Conservation (phyloP, 176 grass and related monocot species). For the Phyllostachys edulis region DNA sequence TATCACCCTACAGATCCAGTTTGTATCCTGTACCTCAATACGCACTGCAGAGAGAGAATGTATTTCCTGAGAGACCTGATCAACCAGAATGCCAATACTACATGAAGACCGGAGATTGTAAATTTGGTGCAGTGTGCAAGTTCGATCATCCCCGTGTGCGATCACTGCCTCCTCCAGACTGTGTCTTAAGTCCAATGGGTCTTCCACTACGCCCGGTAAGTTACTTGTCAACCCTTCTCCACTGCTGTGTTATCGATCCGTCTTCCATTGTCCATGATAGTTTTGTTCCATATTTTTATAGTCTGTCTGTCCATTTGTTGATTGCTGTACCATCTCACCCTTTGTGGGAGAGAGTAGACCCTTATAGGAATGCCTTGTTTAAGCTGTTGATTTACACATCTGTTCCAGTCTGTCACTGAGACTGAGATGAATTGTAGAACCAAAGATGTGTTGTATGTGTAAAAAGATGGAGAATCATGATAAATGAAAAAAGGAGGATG, state of each 20-base stretch:
- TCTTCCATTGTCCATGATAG: not conserved
- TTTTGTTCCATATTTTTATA: not conserved
- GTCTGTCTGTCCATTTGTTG: not conserved
- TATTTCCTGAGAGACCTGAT: slow-evolving; percentile 97
- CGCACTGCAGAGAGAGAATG: slow-evolving; percentile 66
- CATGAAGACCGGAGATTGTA: slow-evolving; percentile 99
- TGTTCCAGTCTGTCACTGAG: not conserved
- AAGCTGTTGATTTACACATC: not conserved
- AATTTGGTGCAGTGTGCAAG: slow-evolving; percentile 94
- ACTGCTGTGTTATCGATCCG: not conserved
- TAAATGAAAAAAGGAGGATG: not conserved
- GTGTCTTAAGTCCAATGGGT: slow-evolving; percentile 84
- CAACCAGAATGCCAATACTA: slow-evolving; percentile 98
- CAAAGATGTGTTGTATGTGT: not conserved
- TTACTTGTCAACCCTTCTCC: slow-evolving; percentile 4
- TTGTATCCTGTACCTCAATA: slow-evolving; percentile 61
- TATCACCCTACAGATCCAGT: slow-evolving; percentile 56
- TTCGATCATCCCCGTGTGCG: slow-evolving; percentile 94
- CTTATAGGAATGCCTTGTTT: not conserved
- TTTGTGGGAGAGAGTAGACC: not conserved
- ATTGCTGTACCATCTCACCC: not conserved
- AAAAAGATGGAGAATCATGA: not conserved
- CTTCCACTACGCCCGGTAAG: slow-evolving; percentile 93
- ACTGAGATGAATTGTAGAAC: slow-evolving; percentile 1
- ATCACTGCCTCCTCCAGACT: slow-evolving; percentile 70